Evolutionary conservation across 1,284 basidiomycete species (phyloP).

Genomic region (Volvariella surrecta): DNA sequence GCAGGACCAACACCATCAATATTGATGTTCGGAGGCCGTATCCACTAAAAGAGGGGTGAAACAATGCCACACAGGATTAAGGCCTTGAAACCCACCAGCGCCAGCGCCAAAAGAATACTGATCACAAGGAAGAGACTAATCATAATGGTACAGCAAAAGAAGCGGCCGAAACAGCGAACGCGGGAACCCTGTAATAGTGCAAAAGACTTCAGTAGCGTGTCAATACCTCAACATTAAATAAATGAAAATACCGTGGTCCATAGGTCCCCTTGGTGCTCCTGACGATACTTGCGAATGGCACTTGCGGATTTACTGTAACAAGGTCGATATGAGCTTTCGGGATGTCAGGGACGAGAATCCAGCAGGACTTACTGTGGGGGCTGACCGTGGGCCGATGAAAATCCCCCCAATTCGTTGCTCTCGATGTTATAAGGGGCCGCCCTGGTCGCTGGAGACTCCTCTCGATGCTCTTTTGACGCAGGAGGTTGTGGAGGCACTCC

Average conservation of each 20-base stretch:
- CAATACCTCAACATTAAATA: not conserved
- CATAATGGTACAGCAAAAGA: slow-evolving; percentile 66
- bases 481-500: slow-evolving; percentile 9
- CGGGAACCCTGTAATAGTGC: slow-evolving; percentile 38
- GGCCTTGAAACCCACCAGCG: slow-evolving; percentile 44
- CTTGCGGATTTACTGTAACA: slow-evolving; percentile 21
- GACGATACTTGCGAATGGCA: slow-evolving; percentile 43
- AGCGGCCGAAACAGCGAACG: slow-evolving; percentile 48
- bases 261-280: slow-evolving; percentile 46
- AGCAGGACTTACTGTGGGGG: slow-evolving; percentile 17
- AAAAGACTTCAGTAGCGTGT: slow-evolving; percentile 9
- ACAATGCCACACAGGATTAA: not conserved
- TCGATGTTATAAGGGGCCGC: slow-evolving; percentile 13
- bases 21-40: slow-evolving; percentile 68
- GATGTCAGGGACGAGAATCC: slow-evolving; percentile 2
- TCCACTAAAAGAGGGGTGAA: slow-evolving; percentile 44
- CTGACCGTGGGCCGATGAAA: slow-evolving; percentile 16
- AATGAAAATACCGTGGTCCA: slow-evolving; percentile 47
- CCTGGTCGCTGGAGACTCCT: not conserved
- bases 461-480: slow-evolving; percentile 1
- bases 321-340: slow-evolving; percentile 4
- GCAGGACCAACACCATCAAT: slow-evolving; percentile 47
- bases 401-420: slow-evolving; percentile 29
- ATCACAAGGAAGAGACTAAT: slow-evolving; percentile 55
- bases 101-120: slow-evolving; percentile 63